Conservation (phyloP, 129 eudicot species). For the Lactuca saligna region DNA sequence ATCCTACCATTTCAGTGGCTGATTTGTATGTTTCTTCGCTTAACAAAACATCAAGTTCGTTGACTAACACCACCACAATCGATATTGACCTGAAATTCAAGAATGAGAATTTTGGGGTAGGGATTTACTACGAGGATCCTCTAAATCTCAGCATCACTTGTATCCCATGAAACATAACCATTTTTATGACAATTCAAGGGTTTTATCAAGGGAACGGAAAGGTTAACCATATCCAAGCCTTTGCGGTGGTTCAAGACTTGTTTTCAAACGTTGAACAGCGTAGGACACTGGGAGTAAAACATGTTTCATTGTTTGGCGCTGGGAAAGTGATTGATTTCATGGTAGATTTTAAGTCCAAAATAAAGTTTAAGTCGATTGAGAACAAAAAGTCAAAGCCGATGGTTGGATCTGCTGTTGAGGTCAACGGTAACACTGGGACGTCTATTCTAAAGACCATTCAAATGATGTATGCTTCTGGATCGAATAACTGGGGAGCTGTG, state of each 20-base stretch:
- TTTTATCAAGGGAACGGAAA: constrained; percentile 23
- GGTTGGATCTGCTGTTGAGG: not conserved
- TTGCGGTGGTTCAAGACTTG: constrained; percentile 8
- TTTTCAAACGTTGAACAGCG: not conserved
- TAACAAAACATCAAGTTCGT: not conserved
- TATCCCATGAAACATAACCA: not conserved
- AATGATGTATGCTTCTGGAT: constrained; percentile 7
- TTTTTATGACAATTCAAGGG: not conserved
- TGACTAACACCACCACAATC: not conserved
- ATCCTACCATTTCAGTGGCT: not conserved
- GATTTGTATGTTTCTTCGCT: not conserved
- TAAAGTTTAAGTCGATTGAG: constrained; percentile 15
- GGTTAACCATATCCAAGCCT: constrained; percentile 5
- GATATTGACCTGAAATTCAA: not conserved
- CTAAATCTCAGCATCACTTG: too few species aligned
- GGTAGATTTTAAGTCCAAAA: constrained; percentile 1
- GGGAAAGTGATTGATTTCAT: not conserved
- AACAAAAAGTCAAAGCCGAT: not conserved
- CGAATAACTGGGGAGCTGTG: constrained; percentile 3
- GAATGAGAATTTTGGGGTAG: not conserved
- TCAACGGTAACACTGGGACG: not conserved
- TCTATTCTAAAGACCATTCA: not conserved
- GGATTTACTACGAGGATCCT: constrained; percentile 4
- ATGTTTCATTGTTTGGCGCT: not conserved
- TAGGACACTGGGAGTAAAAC: not conserved